Conservation (phyloP, 2,329 filamentous ascomycete species). For the Colletotrichum sublineola region DNA sequence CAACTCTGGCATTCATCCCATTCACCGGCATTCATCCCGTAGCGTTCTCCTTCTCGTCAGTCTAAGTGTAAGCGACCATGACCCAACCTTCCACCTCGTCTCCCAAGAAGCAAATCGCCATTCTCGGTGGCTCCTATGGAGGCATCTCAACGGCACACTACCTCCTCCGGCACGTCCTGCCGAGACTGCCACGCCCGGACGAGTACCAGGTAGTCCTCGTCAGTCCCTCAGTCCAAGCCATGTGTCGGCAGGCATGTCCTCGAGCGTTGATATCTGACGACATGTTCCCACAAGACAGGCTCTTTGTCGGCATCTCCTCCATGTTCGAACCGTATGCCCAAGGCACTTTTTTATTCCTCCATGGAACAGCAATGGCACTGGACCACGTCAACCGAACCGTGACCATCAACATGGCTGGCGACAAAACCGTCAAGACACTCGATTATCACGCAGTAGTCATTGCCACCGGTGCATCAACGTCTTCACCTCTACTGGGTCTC, state of each 20-base stretch:
- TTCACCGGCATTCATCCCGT: neutral
- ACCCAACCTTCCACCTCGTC: neutral
- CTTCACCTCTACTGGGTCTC: slow-evolving; percentile 59
- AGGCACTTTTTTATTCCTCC: slow-evolving; percentile 56
- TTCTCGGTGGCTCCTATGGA: slow-evolving; percentile 67
- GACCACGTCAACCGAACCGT: slow-evolving; percentile 53
- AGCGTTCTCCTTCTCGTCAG: neutral
- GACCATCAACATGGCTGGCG: slow-evolving; percentile 44
- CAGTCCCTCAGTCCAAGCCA: slow-evolving; percentile 55
- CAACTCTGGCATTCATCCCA: no score
- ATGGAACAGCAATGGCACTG: slow-evolving; percentile 55
- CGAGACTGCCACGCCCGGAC: slow-evolving; percentile 52
- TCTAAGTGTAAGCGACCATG: neutral
- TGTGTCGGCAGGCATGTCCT: slow-evolving; percentile 60
- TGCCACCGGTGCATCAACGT: slow-evolving; percentile 61
- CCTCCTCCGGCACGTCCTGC: slow-evolving; percentile 64
- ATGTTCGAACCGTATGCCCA: slow-evolving; percentile 56
- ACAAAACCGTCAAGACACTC: slow-evolving; percentile 42
- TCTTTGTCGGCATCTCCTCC: slow-evolving; percentile 57
- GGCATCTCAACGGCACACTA: slow-evolving; percentile 67
- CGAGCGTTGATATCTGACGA: slow-evolving; percentile 61
- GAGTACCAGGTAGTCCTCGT: slow-evolving; percentile 59
- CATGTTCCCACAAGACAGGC: slow-evolving; percentile 58
- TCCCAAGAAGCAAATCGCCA: slow-evolving; percentile 57
- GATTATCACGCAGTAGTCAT: slow-evolving; percentile 61